phyloP scores from a whole-genome alignment of 768 basidiomycete species.

The Candolleomyces efflorescens region DNA sequence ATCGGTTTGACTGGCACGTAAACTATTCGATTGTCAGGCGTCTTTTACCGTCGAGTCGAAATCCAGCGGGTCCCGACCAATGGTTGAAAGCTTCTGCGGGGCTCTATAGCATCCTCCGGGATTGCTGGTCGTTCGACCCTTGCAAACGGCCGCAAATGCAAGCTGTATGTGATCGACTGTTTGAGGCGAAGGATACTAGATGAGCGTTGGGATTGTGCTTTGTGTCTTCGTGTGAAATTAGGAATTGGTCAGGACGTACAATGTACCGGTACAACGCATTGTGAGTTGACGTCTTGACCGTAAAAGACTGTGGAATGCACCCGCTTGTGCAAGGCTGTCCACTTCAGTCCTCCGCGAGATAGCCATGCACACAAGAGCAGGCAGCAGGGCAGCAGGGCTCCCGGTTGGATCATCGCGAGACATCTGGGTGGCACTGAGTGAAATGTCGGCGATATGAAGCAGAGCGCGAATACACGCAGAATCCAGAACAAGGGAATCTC shows the following conservation, averaged over 20 bases:
- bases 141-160: constrained; percentile 11
- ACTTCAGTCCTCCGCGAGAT: no score
- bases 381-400: no score
- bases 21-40: constrained; percentile 20
- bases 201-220: not conserved
- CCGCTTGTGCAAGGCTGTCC: no score
- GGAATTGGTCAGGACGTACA: not conserved
- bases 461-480: no score
- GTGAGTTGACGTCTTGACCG: no score
- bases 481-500: no score
- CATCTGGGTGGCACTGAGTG: no score
- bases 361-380: no score
- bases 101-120: not conserved
- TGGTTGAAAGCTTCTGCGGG: not conserved
- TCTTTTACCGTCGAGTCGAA: constrained; percentile 15
- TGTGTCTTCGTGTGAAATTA: not conserved
- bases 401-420: no score
- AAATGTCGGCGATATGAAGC: no score
- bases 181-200: not conserved
- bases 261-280: no score
- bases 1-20: constrained; percentile 19
- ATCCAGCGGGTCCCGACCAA: not conserved
- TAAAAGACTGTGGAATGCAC: no score
- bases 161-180: not conserved
- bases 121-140: constrained; percentile 17